Percentiles rank a stretch among this genome's conserved stretches.
Conservation (phyloP, 2,329 filamentous ascomycete species). For the Calonectria pauciramosa region DNA sequence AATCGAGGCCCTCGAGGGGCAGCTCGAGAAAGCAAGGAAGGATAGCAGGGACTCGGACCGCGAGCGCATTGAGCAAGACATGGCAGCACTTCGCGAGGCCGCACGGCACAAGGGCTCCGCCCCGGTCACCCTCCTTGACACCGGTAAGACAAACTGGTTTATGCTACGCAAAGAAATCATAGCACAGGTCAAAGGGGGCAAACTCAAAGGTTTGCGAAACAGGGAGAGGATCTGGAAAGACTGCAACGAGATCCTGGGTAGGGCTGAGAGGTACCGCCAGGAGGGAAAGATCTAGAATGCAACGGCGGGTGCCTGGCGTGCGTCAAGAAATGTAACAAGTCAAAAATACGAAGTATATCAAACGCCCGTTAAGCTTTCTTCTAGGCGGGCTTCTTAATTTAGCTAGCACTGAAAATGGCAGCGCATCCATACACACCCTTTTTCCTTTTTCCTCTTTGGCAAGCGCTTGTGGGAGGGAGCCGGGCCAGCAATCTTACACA, state of each 20-base stretch:
- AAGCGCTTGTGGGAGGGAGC: not conserved
- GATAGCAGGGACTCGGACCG: not conserved
- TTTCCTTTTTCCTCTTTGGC: not conserved
- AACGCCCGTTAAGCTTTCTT: not conserved
- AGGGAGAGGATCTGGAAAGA: slow-evolving; percentile 24
- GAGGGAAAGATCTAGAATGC: slow-evolving; percentile 19
- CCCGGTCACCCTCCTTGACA: not conserved
- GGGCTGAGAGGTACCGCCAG: slow-evolving; percentile 9
- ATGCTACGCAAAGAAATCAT: not conserved
- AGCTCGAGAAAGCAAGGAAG: not conserved
- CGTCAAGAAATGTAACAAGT: slow-evolving; percentile 1
- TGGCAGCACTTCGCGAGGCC: not conserved
- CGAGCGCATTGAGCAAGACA: not conserved
- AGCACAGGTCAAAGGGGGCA: not conserved
- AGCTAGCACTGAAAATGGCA: not conserved
- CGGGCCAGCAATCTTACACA: slow-evolving; percentile 13
- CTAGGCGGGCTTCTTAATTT: not conserved
- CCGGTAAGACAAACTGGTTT: slow-evolving; percentile 18
- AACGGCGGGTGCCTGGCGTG: not conserved
- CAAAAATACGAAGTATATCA: slow-evolving; percentile 2
- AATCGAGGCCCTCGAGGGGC: not conserved
- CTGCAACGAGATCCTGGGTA: slow-evolving; percentile 13
- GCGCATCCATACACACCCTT: not conserved
- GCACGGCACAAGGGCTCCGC: not conserved
- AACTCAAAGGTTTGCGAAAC: slow-evolving; percentile 19